Evolutionary conservation across 495 filamentous ascomycete species (phyloP).

Genomic region (Podospora sp.): DNA sequence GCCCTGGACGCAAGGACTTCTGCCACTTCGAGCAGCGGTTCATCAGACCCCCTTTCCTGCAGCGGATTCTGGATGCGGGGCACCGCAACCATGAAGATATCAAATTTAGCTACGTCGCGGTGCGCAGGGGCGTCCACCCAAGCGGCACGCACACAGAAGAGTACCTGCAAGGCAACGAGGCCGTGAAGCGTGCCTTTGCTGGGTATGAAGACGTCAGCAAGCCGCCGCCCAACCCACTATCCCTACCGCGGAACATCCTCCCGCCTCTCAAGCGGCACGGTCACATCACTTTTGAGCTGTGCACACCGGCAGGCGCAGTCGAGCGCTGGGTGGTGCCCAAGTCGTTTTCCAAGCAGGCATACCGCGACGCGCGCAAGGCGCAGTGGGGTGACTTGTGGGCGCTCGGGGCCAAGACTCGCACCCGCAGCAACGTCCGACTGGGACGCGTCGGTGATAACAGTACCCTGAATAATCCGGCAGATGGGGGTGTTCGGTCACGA

Average conservation of each 20-base stretch:
- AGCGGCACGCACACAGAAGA: slow-evolving; percentile 37
- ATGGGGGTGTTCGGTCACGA: slow-evolving; percentile 48
- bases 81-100: slow-evolving; percentile 88
- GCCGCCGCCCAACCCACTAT: slow-evolving; percentile 57
- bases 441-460: slow-evolving; percentile 45
- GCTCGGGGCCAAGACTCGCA: slow-evolving; percentile 85
- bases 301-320: slow-evolving; percentile 81
- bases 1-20: slow-evolving; percentile 76
- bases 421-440: slow-evolving; percentile 60
- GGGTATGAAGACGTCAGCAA: slow-evolving; percentile 41
- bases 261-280: slow-evolving; percentile 83
- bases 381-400: slow-evolving; percentile 96
- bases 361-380: slow-evolving; percentile 87
- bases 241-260: slow-evolving; percentile 76
- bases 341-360: slow-evolving; percentile 77
- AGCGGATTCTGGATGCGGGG: slow-evolving; percentile 68
- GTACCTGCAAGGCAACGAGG: slow-evolving; percentile 30
- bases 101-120: slow-evolving; percentile 81
- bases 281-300: slow-evolving; percentile 87
- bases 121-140: slow-evolving; percentile 68
- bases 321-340: slow-evolving; percentile 93
- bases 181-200: slow-evolving; percentile 40
- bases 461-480: slow-evolving; percentile 25
- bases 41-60: slow-evolving; percentile 79
- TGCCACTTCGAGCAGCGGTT: slow-evolving; percentile 91